phyloP scores from a whole-genome alignment of 2,329 filamentous ascomycete genomes.

The Aspergillus ruber region DNA sequence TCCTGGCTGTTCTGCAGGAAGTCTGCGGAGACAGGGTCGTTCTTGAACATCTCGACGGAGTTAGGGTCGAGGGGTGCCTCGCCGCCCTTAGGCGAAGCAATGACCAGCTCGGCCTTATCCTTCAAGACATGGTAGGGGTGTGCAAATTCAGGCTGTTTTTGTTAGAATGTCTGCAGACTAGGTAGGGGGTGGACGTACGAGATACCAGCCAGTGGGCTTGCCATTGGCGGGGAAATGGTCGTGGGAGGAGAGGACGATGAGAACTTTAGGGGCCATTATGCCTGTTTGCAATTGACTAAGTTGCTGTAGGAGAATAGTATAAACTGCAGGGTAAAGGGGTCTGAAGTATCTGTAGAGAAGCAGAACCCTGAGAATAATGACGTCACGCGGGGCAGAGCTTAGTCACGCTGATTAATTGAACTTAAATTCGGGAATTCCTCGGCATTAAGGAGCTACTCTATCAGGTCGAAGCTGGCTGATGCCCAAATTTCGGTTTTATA shows the following conservation, averaged over 20 bases:
- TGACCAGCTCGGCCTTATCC: slow-evolving; percentile 48
- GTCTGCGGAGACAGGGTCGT: slow-evolving; percentile 46
- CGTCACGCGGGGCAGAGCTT: too few species aligned
- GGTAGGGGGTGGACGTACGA: slow-evolving; percentile 41
- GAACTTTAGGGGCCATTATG: slow-evolving; percentile 50
- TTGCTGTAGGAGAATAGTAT: not conserved
- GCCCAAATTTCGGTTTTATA: too few species aligned
- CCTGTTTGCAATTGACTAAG: not conserved
- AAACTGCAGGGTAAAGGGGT: too few species aligned
- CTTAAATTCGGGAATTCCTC: too few species aligned
- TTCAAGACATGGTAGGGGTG: slow-evolving; percentile 58
- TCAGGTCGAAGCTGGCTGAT: too few species aligned
- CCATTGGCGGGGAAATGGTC: slow-evolving; percentile 37
- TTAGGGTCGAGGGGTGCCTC: slow-evolving; percentile 54
- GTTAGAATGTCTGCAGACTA: not conserved
- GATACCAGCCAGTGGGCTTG: slow-evolving; percentile 62
- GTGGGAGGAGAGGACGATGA: slow-evolving; percentile 65
- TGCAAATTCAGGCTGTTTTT: slow-evolving; percentile 49
- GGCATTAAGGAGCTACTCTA: too few species aligned
- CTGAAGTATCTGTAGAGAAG: too few species aligned
- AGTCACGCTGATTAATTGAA: too few species aligned
- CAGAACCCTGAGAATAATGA: too few species aligned
- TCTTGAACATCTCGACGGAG: slow-evolving; percentile 51
- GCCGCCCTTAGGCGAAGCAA: slow-evolving; percentile 59
- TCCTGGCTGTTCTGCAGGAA: slow-evolving; percentile 53